phyloP scores from a whole-genome alignment of 2,329 filamentous ascomycete species.

The Kalmusia sp. region DNA sequence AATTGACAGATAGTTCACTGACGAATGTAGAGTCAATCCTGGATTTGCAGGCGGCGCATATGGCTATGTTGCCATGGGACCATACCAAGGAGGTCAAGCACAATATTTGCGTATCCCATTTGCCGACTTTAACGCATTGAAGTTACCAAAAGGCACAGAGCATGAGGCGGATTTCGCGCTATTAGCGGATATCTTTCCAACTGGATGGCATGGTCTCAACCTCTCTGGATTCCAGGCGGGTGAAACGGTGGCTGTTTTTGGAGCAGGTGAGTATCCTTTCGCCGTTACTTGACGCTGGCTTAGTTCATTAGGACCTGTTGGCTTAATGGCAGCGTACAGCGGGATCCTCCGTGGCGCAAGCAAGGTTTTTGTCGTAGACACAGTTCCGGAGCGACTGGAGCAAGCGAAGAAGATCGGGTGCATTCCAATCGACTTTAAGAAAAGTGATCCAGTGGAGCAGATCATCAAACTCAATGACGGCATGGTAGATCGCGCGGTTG shows the following conservation, averaged over 20 bases:
- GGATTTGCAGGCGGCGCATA: conserved; percentile 67
- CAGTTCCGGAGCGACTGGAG: conserved; percentile 65
- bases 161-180: conserved; percentile 67
- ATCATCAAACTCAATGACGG: conserved; percentile 66
- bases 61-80: conserved; percentile 69
- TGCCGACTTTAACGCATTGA: conserved; percentile 71
- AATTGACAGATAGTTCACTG: conserved; percentile 9
- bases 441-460: conserved; percentile 65
- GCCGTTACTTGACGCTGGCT: conserved; percentile 2
- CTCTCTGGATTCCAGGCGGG: conserved; percentile 66
- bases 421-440: conserved; percentile 66
- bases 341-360: conserved; percentile 67
- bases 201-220: conserved; percentile 64
- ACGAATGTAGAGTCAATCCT: conserved; percentile 55
- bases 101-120: conserved; percentile 71
- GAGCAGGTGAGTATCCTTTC: conserved; percentile 50
- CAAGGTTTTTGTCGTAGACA: conserved; percentile 68
- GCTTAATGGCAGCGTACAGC: conserved; percentile 71
- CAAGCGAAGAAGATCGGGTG: conserved; percentile 68
- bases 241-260: conserved; percentile 70
- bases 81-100: conserved; percentile 64
- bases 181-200: conserved; percentile 58
- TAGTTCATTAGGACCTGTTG: conserved; percentile 61
- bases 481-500: conserved; percentile 69
- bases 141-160: conserved; percentile 66